Percentiles rank a stretch among this genome's conserved stretches.
Evolutionary conservation across 371 early-diverging fungal species (phyloP).

Genomic region (Mucor indicus): DNA sequence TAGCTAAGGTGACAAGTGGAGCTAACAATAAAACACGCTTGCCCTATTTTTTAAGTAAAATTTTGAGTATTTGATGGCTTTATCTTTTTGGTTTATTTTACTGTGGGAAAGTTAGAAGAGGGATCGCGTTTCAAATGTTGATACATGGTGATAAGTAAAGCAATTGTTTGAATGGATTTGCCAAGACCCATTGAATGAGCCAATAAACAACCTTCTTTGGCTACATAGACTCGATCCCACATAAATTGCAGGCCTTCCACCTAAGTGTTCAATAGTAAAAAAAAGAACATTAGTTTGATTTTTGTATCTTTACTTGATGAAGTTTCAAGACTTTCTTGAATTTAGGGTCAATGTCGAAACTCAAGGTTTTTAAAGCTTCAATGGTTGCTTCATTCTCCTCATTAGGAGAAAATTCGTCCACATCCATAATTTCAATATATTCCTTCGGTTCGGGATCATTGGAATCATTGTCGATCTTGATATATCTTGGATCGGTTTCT

Average conservation of each 20-base stretch:
- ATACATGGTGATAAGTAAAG: slow-evolving; percentile 66
- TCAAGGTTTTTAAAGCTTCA: neutral
- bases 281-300: neutral
- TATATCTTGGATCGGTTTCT: no score
- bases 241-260: slow-evolving; percentile 75
- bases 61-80: neutral
- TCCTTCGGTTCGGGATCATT: no score
- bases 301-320: slow-evolving; percentile 50
- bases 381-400: neutral
- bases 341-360: neutral
- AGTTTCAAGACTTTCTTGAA: slow-evolving; percentile 42
- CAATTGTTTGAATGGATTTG: slow-evolving; percentile 83
- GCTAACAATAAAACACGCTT: slow-evolving; percentile 78
- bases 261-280: neutral
- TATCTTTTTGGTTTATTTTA: slow-evolving; percentile 9
- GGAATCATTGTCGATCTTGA: no score
- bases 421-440: neutral
- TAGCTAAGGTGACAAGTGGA: slow-evolving; percentile 70
- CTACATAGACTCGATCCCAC: slow-evolving; percentile 73
- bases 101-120: slow-evolving; percentile 38
- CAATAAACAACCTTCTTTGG: slow-evolving; percentile 75
- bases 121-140: slow-evolving; percentile 31
- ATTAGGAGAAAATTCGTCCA: neutral
- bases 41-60: slow-evolving; percentile 19
- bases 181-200: slow-evolving; percentile 88